A percentile compares a stretch with the other conserved stretches of the same genome.
Conservation (phyloP, 495 filamentous ascomycete species). For the Filosporella fistucella region DNA sequence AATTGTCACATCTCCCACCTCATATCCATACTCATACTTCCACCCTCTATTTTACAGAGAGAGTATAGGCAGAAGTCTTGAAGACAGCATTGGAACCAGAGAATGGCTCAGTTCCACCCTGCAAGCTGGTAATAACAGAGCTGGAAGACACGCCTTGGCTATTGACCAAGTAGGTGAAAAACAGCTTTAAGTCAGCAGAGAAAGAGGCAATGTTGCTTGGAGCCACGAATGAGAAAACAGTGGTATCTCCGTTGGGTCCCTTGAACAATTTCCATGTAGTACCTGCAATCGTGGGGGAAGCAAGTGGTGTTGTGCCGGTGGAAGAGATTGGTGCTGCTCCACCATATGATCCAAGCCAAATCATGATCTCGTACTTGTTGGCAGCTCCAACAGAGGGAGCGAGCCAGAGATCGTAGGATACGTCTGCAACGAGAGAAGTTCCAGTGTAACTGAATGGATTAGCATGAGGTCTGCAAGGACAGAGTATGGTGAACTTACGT, state of each 20-base stretch:
- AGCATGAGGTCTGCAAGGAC: background rate
- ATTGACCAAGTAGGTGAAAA: conserved; percentile 50
- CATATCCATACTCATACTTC: background rate
- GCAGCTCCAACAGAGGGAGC: conserved; percentile 36
- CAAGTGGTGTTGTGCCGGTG: conserved; percentile 44
- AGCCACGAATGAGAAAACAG: conserved; percentile 60
- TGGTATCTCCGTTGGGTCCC: conserved; percentile 51
- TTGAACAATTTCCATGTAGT: conserved; percentile 47
- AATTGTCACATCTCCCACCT: too few relatives aligned
- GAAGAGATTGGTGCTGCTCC: conserved; percentile 59
- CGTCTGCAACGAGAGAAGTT: conserved; percentile 47
- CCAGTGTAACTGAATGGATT: conserved; percentile 44
- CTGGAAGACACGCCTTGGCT: conserved; percentile 42
- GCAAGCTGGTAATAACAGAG: conserved; percentile 37
- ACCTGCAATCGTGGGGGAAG: conserved; percentile 46
- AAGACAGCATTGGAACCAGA: conserved; percentile 14
- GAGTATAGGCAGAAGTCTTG: conserved; percentile 3
- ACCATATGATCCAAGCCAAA: conserved; percentile 59
- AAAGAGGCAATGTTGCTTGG: conserved; percentile 39
- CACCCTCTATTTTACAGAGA: conserved; percentile 3
- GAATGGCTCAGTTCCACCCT: conserved; percentile 28
- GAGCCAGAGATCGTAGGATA: conserved; percentile 62
- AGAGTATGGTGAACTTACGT: conserved; percentile 30
- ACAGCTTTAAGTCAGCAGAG: conserved; percentile 48
- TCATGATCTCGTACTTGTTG: conserved; percentile 62